These are phyloP conservation scores for Verticillium tricorpus DNA, from an alignment of 2,329 filamentous ascomycete genomes.

Conservation along the genomic window DNA sequence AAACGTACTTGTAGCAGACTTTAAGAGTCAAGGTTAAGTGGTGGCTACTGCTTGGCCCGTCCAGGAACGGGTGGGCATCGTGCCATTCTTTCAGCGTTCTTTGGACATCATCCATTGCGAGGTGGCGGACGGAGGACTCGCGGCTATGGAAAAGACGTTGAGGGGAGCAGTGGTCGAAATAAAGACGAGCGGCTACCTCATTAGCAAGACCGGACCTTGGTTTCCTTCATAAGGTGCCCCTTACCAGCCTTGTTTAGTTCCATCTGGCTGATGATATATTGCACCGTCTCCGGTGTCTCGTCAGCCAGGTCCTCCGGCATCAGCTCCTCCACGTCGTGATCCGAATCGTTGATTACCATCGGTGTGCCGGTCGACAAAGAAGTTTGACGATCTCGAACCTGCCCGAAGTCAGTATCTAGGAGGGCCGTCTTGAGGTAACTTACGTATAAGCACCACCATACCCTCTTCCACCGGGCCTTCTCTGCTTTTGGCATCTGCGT, in stretches of 20 bases:
- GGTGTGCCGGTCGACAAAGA: slow-evolving; percentile 7
- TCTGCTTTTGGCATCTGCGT: neutral
- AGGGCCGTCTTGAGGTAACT: neutral
- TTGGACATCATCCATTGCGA: neutral
- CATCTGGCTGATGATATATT: slow-evolving; percentile 7
- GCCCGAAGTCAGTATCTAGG: neutral
- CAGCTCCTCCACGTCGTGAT: slow-evolving; percentile 8
- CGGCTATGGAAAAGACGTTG: neutral
- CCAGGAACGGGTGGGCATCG: neutral
- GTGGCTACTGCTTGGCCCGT: neutral
- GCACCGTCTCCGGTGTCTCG: slow-evolving; percentile 4
- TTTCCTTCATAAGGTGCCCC: neutral
- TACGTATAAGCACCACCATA: slow-evolving; percentile 4
- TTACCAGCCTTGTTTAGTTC: slow-evolving; percentile 1
- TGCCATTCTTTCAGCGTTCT: neutral
- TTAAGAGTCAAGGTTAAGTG: neutral
- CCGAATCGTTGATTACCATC: slow-evolving; percentile 9
- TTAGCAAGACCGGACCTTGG: no score
- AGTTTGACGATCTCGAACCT: slow-evolving; percentile 7
- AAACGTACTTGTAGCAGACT: neutral
- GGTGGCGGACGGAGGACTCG: neutral
- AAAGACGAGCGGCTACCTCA: no score
- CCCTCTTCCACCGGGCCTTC: neutral
- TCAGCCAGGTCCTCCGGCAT: slow-evolving; percentile 6
- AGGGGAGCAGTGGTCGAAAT: no score